These are phyloP conservation scores for Aspergillus mulundensis DNA, from an alignment of 495 filamentous ascomycete species.

Conservation along the genomic window DNA sequence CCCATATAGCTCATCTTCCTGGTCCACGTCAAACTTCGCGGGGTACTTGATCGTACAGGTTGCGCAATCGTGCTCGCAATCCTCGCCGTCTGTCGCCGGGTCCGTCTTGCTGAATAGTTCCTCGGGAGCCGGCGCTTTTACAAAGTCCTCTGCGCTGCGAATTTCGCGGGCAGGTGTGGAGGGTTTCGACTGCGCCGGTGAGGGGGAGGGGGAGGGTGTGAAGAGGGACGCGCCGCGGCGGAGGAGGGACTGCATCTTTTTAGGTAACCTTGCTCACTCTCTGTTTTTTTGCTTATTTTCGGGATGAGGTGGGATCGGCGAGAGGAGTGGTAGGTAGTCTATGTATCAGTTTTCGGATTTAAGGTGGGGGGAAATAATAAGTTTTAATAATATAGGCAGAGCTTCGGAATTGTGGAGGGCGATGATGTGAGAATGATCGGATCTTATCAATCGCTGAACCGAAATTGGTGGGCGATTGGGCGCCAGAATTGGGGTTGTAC, in stretches of 20 bases:
- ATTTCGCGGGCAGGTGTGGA: conserved; percentile 10
- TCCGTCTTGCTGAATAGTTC: conserved; percentile 51
- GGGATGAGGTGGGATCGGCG: neutral
- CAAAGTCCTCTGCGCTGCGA: conserved; percentile 34
- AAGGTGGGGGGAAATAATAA: neutral
- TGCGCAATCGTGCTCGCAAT: conserved; percentile 87
- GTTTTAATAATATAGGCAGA: neutral
- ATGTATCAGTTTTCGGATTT: neutral
- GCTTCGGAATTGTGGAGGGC: conserved; percentile 1
- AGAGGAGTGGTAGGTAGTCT: neutral
- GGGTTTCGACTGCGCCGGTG: conserved; percentile 16
- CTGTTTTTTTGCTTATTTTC: neutral
- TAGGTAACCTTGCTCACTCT: neutral
- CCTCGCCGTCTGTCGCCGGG: conserved; percentile 75
- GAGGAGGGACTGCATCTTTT: conserved; percentile 36
- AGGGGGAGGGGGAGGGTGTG: conserved; percentile 31
- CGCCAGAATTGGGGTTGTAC: neutral
- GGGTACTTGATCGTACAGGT: conserved; percentile 76
- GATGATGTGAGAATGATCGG: conserved; percentile 7
- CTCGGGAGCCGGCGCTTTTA: conserved; percentile 32
- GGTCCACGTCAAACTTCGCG: conserved; percentile 69
- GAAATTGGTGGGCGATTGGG: neutral
- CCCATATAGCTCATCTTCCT: conserved; percentile 77
- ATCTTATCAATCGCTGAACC: conserved; percentile 10
- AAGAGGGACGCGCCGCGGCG: conserved; percentile 22